These are phyloP conservation scores for Sarocladium oryzae DNA, from an alignment of 2,329 filamentous ascomycete species.

Conservation along the genomic window DNA sequence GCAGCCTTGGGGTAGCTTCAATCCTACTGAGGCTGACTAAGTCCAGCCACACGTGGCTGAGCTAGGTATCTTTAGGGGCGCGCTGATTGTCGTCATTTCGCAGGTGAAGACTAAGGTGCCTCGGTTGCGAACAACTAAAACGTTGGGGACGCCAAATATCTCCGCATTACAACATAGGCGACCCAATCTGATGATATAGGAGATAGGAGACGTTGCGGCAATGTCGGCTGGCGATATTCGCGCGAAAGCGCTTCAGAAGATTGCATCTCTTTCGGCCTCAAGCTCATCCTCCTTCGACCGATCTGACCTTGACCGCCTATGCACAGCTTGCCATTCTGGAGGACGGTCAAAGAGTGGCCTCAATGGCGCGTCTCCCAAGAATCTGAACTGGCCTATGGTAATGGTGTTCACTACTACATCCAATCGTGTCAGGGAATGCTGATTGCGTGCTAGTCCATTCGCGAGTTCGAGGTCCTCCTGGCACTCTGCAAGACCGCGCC, in stretches of 20 bases:
- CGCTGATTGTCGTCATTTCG: constrained; percentile 17
- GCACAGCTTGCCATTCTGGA: constrained; percentile 47
- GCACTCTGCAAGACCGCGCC: constrained; percentile 88
- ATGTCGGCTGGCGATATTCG: constrained; percentile 48
- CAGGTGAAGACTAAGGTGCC: background rate
- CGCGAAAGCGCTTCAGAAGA: constrained; percentile 57
- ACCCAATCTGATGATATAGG: constrained; percentile 18
- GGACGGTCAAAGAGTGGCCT: constrained; percentile 34
- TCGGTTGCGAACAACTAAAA: background rate
- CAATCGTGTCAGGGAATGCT: background rate
- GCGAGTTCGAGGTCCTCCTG: constrained; percentile 86
- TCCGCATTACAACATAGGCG: background rate
- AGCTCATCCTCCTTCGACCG: constrained; percentile 51
- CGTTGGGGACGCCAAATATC: background rate
- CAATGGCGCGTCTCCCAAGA: constrained; percentile 38
- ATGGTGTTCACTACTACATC: constrained; percentile 9
- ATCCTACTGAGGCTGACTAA: constrained; percentile 33
- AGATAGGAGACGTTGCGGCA: background rate
- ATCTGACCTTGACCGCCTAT: constrained; percentile 57
- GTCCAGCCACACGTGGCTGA: constrained; percentile 14
- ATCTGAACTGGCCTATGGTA: constrained; percentile 48
- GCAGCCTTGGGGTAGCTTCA: constrained; percentile 44
- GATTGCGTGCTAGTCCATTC: constrained; percentile 55
- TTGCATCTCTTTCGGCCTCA: constrained; percentile 55
- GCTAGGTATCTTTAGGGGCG: constrained; percentile 16